These are phyloP conservation scores for Colletotrichum scovillei DNA, from an alignment of 2,329 filamentous ascomycete species.

Conservation along the genomic window DNA sequence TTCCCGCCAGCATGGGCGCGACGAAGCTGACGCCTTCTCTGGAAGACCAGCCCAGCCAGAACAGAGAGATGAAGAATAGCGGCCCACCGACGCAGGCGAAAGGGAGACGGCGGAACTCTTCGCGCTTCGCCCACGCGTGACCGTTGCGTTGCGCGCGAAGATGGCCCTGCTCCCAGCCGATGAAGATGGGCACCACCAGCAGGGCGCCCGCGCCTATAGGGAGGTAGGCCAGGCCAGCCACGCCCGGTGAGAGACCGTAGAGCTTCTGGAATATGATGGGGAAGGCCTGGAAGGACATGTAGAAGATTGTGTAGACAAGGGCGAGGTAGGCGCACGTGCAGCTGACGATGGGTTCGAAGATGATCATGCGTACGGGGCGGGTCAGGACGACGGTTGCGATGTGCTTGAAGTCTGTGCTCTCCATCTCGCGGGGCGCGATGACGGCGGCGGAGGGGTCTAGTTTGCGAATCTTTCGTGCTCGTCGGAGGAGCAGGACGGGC, in stretches of 20 bases:
- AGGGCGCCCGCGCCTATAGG: conserved; percentile 74
- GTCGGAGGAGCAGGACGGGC: conserved; percentile 66
- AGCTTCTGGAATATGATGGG: conserved; percentile 74
- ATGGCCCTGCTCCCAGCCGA: conserved; percentile 61
- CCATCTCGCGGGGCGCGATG: conserved; percentile 72
- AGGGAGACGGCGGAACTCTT: conserved; percentile 77
- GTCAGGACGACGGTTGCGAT: conserved; percentile 77
- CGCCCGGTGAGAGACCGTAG: conserved; percentile 73
- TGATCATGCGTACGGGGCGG: conserved; percentile 77
- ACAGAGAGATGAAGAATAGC: conserved; percentile 65
- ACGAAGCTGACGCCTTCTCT: conserved; percentile 59
- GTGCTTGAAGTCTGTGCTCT: conserved; percentile 65
- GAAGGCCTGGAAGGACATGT: conserved; percentile 83
- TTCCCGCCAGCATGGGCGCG: conserved; percentile 68
- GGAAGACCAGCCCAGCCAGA: conserved; percentile 73
- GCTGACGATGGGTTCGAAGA: conserved; percentile 78
- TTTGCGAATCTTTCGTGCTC: conserved; percentile 68
- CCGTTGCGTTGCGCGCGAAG: conserved; percentile 37
- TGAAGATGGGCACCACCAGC: conserved; percentile 70
- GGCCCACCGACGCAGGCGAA: conserved; percentile 78
- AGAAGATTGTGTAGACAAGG: conserved; percentile 73
- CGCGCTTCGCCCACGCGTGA: conserved; percentile 68
- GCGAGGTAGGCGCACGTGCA: conserved; percentile 78
- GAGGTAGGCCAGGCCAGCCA: conserved; percentile 75
- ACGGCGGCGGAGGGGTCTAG: conserved; percentile 62